Evolutionary conservation across 805 yeast genomes (phyloP), one percentile per base, ranked within the genome.

Genomic region (Kuraishia hungarica): DNA sequence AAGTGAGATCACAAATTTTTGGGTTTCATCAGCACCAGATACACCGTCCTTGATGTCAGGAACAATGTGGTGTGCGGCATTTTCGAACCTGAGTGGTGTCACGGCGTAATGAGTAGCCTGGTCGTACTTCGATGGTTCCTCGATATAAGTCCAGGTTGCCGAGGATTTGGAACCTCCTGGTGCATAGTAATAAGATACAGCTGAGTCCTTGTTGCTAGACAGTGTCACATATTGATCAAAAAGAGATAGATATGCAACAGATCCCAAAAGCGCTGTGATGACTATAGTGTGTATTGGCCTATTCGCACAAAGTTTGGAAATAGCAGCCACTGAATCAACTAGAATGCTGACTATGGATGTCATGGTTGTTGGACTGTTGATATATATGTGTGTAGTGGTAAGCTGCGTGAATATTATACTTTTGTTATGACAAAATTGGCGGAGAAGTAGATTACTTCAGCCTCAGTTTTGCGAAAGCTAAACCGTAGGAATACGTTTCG

Each of bases 221-320:
- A 54, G 47, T 2, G 65, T 58, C 53, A 80, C 72, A 66, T 84
- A 86, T 58, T 84, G 83, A 60, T 86, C 89, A 39, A 87, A 82
- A 2, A 86, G 79, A 2, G 92, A 79, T 56, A 92, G 76, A 67
- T 92, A 93, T 8, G 93, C 86, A 54, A 88, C 72, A 2, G 96
- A 86, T 1, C 96, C 94, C 48, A 89, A 67, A 52, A 91, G 71
- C 15, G 93, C 78, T 5, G 90, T 80, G 55, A 82, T 64, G 51
- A 90, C 82, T 54, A 92, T 83, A 54, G 90, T 80, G 70, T 92
- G 98, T 61, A 93, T 89, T 19, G 99, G 99, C 65, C 84, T 80
- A 57, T 81, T 80, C 15, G 96, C 94, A 54, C 93, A 82, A 22
- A 78, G 67, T 56, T 73, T 74, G 26, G 74, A 69, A 28, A 71